Conservation (phyloP, 2,329 filamentous ascomycete genomes). For the Westerdykella sp. region DNA sequence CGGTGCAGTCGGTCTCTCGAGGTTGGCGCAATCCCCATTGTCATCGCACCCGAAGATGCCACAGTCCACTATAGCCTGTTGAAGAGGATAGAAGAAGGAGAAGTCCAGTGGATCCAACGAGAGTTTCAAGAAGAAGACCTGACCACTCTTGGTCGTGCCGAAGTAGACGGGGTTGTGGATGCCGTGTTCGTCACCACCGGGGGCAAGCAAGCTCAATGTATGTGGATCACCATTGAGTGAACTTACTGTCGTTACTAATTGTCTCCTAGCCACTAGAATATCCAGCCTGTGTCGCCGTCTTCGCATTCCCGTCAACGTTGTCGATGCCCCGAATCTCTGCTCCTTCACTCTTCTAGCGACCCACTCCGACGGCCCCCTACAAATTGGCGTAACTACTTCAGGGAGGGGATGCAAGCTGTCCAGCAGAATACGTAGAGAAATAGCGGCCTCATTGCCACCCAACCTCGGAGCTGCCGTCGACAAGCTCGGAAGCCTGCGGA, state of each 20-base stretch:
- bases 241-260: constrained; percentile 4
- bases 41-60: constrained; percentile 64
- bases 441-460: constrained; percentile 70
- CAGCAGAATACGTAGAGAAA: constrained; percentile 79
- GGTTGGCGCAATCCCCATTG: constrained; percentile 72
- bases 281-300: constrained; percentile 68
- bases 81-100: constrained; percentile 59
- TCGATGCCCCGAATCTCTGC: constrained; percentile 79
- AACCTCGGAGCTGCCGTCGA: constrained; percentile 72
- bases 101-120: constrained; percentile 60
- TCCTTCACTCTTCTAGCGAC: constrained; percentile 86
- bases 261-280: constrained; percentile 55
- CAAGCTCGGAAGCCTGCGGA: constrained; percentile 57
- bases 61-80: constrained; percentile 56
- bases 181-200: constrained; percentile 79
- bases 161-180: constrained; percentile 74
- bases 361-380: constrained; percentile 81
- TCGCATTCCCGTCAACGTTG: constrained; percentile 87
- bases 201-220: constrained; percentile 46
- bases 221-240: constrained; percentile 1
- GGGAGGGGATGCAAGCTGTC: constrained; percentile 92
- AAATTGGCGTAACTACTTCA: constrained; percentile 93
- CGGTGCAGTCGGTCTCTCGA: constrained; percentile 73
- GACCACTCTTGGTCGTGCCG: constrained; percentile 68
- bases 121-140: constrained; percentile 67